A percentile compares a stretch with the other conserved stretches of the same genome.
These are phyloP conservation scores for Globisporangium uncinulatum DNA, from an alignment of 352 stramenopile genomes.

Conservation along the genomic window DNA sequence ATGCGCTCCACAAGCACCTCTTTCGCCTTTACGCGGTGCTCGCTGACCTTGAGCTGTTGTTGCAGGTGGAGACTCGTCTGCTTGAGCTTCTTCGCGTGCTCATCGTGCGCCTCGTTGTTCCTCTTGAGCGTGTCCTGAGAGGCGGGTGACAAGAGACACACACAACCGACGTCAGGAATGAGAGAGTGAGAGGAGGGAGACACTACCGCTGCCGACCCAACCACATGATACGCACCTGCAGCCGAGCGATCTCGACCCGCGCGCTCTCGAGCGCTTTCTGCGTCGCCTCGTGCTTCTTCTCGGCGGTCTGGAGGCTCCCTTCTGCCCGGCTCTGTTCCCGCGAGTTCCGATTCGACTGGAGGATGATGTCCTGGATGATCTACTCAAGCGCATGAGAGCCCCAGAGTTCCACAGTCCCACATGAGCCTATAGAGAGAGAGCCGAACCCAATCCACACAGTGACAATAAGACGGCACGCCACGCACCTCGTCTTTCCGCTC, in stretches of 20 bases:
- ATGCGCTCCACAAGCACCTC: constrained; percentile 75
- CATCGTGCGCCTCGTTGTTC: constrained; percentile 38
- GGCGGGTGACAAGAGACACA: neutral
- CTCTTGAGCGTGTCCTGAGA: constrained; percentile 40
- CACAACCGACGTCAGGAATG: too few species aligned
- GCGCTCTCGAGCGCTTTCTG: constrained; percentile 39
- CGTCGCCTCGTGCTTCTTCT: constrained; percentile 46
- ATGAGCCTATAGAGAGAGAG: neutral
- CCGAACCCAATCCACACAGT: neutral
- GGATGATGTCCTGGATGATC: constrained; percentile 74
- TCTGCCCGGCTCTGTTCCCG: constrained; percentile 46
- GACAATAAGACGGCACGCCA: neutral
- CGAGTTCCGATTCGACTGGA: constrained; percentile 58
- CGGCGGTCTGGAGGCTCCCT: constrained; percentile 29
- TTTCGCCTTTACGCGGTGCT: constrained; percentile 85
- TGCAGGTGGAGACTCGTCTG: constrained; percentile 56
- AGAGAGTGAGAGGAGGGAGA: neutral
- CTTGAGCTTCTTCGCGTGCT: constrained; percentile 54
- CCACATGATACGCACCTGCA: constrained; percentile 34
- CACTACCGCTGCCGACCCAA: neutral
- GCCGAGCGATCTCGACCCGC: constrained; percentile 41
- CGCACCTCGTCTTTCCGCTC: constrained; percentile 64
- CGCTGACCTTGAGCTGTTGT: constrained; percentile 83
- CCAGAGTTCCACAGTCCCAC: too few species aligned
- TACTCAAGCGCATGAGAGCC: constrained; percentile 9